Conservation (phyloP, 768 basidiomycete species). For the Boletus rubropictus region DNA sequence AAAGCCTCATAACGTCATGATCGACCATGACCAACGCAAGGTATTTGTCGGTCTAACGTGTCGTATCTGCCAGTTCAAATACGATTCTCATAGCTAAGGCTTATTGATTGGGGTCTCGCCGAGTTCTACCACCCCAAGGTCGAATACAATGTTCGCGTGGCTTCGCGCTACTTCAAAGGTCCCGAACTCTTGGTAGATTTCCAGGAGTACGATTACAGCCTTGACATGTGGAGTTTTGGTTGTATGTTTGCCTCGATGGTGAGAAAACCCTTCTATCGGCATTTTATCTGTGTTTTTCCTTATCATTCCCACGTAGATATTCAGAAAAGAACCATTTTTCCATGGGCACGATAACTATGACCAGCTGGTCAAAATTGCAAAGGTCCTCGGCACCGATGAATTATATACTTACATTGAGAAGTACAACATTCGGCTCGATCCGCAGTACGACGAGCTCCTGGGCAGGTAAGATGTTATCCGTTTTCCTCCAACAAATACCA, state of each 20-base stretch:
- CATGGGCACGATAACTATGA: conserved; percentile 99
- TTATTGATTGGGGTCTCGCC: conserved; percentile 98
- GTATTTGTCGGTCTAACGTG: conserved; percentile 36
- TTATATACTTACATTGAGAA: conserved; percentile 88
- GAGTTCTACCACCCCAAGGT: conserved; percentile 98
- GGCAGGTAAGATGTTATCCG: conserved; percentile 50
- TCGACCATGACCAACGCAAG: conserved; percentile 95
- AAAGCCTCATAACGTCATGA: conserved; percentile 99
- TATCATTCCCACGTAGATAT: conserved; percentile 56
- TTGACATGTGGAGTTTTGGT: conserved; percentile 99
- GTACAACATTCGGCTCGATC: conserved; percentile 91
- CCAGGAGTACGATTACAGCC: conserved; percentile 95
- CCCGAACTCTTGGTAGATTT: conserved; percentile 96
- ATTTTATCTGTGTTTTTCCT: neutral
- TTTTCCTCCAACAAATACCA: conserved; percentile 7
- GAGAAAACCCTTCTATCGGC: conserved; percentile 17
- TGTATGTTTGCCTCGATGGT: conserved; percentile 99
- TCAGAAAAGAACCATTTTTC: conserved; percentile 99
- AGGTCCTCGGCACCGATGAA: conserved; percentile 95
- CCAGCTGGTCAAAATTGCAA: conserved; percentile 95
- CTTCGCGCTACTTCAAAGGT: conserved; percentile 96
- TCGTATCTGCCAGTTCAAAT: conserved; percentile 12
- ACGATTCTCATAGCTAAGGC: conserved; percentile 56
- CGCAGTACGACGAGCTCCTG: conserved; percentile 93
- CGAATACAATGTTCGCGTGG: conserved; percentile 97